Evolutionary conservation across 2,329 filamentous ascomycete genomes (phyloP), one percentile per base, ranked within the genome.

Genomic region (Aureobasidium sp.): DNA sequence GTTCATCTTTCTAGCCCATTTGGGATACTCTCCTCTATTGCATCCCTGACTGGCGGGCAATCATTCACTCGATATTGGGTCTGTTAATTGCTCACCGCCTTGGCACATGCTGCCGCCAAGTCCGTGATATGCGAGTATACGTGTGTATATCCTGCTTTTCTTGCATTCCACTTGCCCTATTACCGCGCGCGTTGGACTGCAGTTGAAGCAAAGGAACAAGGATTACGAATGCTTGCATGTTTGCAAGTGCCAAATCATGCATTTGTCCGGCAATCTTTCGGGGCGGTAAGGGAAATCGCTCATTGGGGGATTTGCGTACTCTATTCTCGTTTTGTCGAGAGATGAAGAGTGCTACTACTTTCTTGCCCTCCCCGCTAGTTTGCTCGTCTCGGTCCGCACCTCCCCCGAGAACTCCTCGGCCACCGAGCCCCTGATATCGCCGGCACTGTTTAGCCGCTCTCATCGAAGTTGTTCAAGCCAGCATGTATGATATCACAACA

Each of bases 141-240:
- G 31, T 33, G 31, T 33, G 31, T 33, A 44, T 54, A 44, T 54
- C 52, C 37, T 54, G 52, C 37, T 54, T 54, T 40, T 22, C 7
- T 31, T 54, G 37, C 52, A 44, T 56, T 54, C 50, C 50, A 39
- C n/a, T 42, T 40, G 45, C 24, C 37, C 50, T 56, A 56, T 19
- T 44, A 56, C 31, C 49, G 49, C 49, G 49, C 49, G 52, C 52
- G 39, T 29, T 52, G 15, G 2, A 15, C n/a, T 53, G 49, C n/a
- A 11, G 49, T 24, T 4, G 3, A 27, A 14, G 31, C 31, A 11
- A 11, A 39, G 17, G 15, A 12, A 17, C 24, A n/a, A 53, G 35
- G 49, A 39, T 40, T 54, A 31, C 50, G 50, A 29, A 40, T 54
- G 50, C 50, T 40, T 54, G 50, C 50, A 54, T 40, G 22, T n/a